phyloP scores from a whole-genome alignment of 192 early-diverging fungal species.

The Coemansia sp. region DNA sequence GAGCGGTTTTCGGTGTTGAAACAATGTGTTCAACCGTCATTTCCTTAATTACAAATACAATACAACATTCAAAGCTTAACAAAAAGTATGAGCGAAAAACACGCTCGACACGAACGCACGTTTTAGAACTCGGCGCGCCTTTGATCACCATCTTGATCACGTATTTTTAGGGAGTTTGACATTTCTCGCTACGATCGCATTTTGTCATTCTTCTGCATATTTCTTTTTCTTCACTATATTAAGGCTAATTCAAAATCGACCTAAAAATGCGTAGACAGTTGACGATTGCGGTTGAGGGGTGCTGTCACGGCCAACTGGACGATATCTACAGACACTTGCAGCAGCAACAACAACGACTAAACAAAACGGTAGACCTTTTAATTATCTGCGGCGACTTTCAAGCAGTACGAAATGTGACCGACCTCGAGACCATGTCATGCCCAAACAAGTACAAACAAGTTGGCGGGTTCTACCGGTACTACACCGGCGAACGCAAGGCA shows the following conservation, averaged over 20 bases:
- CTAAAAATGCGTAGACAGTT: slow-evolving; percentile 28
- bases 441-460: slow-evolving; percentile 84
- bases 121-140: background rate
- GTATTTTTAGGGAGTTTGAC: background rate
- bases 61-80: background rate
- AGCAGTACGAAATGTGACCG: slow-evolving; percentile 80
- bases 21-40: background rate
- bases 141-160: background rate
- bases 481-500: slow-evolving; percentile 75
- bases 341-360: slow-evolving; percentile 54
- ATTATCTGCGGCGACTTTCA: slow-evolving; percentile 99
- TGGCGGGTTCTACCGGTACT: slow-evolving; percentile 93
- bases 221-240: background rate
- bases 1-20: background rate
- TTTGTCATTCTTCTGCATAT: background rate
- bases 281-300: slow-evolving; percentile 90
- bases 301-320: slow-evolving; percentile 94
- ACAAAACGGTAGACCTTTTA: slow-evolving; percentile 82
- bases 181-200: no score
- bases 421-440: slow-evolving; percentile 78
- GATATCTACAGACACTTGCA: slow-evolving; percentile 75
- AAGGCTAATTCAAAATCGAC: background rate
- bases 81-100: background rate
- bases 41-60: background rate
- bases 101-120: background rate